Conservation (phyloP, 805 yeast genomes). For the Cyberlindnera galapagoensis region DNA sequence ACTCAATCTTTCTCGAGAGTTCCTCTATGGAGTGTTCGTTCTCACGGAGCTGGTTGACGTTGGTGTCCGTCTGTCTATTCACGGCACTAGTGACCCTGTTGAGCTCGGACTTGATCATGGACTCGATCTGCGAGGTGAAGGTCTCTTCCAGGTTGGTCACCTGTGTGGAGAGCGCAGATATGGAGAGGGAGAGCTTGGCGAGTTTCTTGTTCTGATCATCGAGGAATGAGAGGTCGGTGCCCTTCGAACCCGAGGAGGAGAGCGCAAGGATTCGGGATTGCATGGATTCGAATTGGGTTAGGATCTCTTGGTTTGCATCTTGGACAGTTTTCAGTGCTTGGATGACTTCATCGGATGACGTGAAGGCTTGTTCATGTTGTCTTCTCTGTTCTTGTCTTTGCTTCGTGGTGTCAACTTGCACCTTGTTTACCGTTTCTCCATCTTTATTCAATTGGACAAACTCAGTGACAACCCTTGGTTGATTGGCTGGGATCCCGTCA, state of each 20-base stretch:
- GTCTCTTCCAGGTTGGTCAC: slow-evolving; percentile 1
- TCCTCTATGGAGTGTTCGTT: slow-evolving; percentile 17
- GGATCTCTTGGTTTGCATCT: slow-evolving; percentile 15
- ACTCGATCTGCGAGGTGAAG: slow-evolving; percentile 1
- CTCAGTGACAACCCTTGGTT: slow-evolving; percentile 40
- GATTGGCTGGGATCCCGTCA: slow-evolving; percentile 40
- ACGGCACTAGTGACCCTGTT: slow-evolving; percentile 5
- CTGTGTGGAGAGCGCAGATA: not conserved
- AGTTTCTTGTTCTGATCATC: slow-evolving; percentile 16
- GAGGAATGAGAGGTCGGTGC: slow-evolving; percentile 17
- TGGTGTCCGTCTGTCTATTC: slow-evolving; percentile 18
- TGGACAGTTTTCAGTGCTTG: slow-evolving; percentile 14
- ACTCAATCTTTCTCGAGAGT: slow-evolving; percentile 15
- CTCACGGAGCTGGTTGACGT: slow-evolving; percentile 20
- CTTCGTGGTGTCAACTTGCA: slow-evolving; percentile 11
- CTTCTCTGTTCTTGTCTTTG: too few relatives aligned
- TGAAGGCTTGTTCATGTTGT: too few relatives aligned
- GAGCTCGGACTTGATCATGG: slow-evolving; percentile 3
- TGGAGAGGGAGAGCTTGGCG: slow-evolving; percentile 5
- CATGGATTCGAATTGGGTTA: slow-evolving; percentile 9
- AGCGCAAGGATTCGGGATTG: slow-evolving; percentile 17
- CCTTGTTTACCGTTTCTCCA: slow-evolving; percentile 18
- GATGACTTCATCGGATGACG: not conserved
- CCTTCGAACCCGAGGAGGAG: slow-evolving; percentile 5
- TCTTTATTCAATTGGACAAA: slow-evolving; percentile 30